Evolutionary conservation across 495 filamentous ascomycete genomes (phyloP).

Genomic region (Aspergillus conjunctus): DNA sequence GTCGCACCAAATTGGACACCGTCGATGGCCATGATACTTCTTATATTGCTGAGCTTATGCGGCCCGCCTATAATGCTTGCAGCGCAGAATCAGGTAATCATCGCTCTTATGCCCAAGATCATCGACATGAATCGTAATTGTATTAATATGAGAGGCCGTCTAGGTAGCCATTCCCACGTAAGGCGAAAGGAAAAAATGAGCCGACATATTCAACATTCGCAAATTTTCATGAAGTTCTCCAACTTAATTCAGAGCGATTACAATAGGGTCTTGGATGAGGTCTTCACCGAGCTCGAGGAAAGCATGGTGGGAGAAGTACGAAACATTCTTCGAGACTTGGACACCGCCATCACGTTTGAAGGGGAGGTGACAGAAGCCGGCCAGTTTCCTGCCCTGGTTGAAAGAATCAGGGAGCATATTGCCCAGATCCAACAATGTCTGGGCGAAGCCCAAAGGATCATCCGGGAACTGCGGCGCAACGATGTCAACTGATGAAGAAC

Average conservation of each 20-base stretch:
- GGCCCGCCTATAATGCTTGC: slow-evolving; percentile 4
- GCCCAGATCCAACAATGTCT: not conserved
- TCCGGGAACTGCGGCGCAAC: not conserved
- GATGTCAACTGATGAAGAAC: not conserved
- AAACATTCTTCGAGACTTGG: slow-evolving; percentile 6
- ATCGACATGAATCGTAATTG: not conserved
- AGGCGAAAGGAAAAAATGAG: slow-evolving; percentile 9
- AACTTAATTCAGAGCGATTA: slow-evolving; percentile 1
- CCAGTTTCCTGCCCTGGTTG: not conserved
- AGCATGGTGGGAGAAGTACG: not conserved
- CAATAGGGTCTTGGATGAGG: not conserved
- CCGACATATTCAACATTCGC: slow-evolving; percentile 2
- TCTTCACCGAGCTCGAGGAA: slow-evolving; percentile 1
- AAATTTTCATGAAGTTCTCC: slow-evolving; percentile 4
- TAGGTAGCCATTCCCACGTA: slow-evolving; percentile 1
- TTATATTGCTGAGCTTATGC: slow-evolving; percentile 4
- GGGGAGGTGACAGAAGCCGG: not conserved
- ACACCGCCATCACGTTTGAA: not conserved
- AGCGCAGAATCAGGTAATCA: not conserved
- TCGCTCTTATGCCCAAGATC: not conserved
- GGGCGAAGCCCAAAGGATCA: not conserved
- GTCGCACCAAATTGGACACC: not conserved
- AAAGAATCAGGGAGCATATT: not conserved
- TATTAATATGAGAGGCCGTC: not conserved
- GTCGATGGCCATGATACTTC: not conserved